Evolutionary conservation across 228 moss, liverwort and hornwort genomes (phyloP).

Genomic region (Sphagnum magellanicum): DNA sequence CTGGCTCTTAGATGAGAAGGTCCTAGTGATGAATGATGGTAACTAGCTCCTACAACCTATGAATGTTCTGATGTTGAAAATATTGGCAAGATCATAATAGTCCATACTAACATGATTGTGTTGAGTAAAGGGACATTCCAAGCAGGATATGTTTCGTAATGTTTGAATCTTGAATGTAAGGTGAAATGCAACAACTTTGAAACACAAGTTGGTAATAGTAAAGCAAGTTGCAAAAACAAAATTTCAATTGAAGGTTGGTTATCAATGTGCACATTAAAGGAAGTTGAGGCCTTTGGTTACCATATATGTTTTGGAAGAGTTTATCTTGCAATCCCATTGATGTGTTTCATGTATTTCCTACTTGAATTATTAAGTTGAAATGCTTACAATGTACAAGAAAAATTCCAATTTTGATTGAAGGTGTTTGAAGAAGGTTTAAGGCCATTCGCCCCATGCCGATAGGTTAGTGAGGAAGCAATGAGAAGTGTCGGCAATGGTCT

Average conservation of each 20-base stretch:
- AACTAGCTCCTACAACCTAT: slow-evolving; percentile 89
- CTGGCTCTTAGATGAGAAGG: slow-evolving; percentile 96
- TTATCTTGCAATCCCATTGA: neutral
- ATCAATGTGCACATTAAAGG: too few species aligned
- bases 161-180: slow-evolving; percentile 51
- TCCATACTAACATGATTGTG: too few species aligned
- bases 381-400: slow-evolving; percentile 51
- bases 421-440: slow-evolving; percentile 91
- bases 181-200: slow-evolving; percentile 95
- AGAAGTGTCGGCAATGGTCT: slow-evolving; percentile 77
- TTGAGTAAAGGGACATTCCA: too few species aligned
- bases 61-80: slow-evolving; percentile 97
- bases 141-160: too few species aligned
- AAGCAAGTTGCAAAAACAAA: slow-evolving; percentile 83
- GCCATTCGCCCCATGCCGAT: slow-evolving; percentile 47
- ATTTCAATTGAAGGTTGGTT: slow-evolving; percentile 75
- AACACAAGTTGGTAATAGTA: slow-evolving; percentile 69
- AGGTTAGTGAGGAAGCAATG: slow-evolving; percentile 62
- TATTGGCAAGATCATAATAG: slow-evolving; percentile 66
- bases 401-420: slow-evolving; percentile 85
- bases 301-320: too few species aligned
- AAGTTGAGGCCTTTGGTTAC: too few species aligned
- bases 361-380: neutral
- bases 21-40: slow-evolving; percentile 91
- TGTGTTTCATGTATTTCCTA: too few species aligned